Evolutionary conservation across 1,139 yeast species (phyloP), one percentile per base, ranked within the genome.

Genomic region (Geotrichum candidum): DNA sequence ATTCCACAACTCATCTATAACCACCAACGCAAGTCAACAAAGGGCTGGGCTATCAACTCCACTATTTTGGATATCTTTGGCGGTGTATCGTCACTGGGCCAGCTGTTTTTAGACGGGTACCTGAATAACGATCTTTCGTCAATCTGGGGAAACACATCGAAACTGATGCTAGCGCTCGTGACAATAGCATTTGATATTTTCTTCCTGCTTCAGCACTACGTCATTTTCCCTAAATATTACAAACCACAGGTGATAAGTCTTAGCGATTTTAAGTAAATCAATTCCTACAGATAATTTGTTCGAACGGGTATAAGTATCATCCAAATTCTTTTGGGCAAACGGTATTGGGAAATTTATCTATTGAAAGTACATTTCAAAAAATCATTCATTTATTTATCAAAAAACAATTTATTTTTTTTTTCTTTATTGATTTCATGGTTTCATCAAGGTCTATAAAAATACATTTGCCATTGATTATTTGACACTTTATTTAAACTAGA

Each of bases 1-100:
- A 69, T 86, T 5, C 90, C 90, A 0, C 90, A 86, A 68, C 79
- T 85, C 4, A 66, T 74, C 38, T 82, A 83, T 68, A 86, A 85
- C 67, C 76, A 74, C 63, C 77, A 77, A 56, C 78, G 89, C 59
- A 76, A 77, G 64, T 81, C 87, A 1, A 82, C 85, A 69, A 74
- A 76, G 61, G 90, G 89, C 0, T 83, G 84, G 69, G 81, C 88
- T 3, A 82, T 81, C 57, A 69, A 77, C 15, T 81, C 85, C 18
- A 79, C 81, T 0, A 67, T 71, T 13, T 71, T 84, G 41, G 90
- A 86, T 72, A 68, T 82, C 11, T 65, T 76, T 1, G 90, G 90
- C 6, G 84, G 87, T 11, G 35, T 79, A 0, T 78, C 83, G 50
- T 80, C 86, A 0, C 68, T 82, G 18, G 46, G 70, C 3, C 89